Evolutionary conservation across 805 yeast species (phyloP), one percentile per base, ranked within the genome.

Genomic region (Candida sakaeoensis): DNA sequence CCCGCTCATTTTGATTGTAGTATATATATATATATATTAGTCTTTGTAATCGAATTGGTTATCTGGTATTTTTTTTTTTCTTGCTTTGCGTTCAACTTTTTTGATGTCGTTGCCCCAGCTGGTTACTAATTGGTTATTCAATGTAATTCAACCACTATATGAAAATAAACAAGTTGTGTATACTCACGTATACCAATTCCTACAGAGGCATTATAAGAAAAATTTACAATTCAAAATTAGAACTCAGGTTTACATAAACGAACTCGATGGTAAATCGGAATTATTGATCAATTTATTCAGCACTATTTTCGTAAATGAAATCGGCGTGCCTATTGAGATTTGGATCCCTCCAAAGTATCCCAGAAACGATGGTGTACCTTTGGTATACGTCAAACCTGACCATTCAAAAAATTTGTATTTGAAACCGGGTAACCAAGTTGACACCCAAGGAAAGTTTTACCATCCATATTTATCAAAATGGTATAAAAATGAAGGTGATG

Each of bases 341-440:
- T 88, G 95, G 95, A 52, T 90, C 4, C 95, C 95, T 0, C 70
- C 72, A 19, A 65, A 69, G 17, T 89, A 85, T 48, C 96, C 96
- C 0, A 14, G 47, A 1, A 47, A 50, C 15, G 50, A 51, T 26
- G 66, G 62, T 2, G 71, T 82, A 1, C 97, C 97, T 0, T 50
- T 78, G n/a, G 72, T 79, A 0, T 84, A 69, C 52, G 75, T 89
- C 8, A 68, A 73, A 15, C 79, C 82, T 2, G 71, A 79, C n/a
- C 64, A 63, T 25, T 53, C 60, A 17, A 55, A 54, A 10, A 67
- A 68, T 61, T 55, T 68, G 25, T 48, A 37, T 32, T 55, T 82
- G 13, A 67, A 67, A 29, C 83, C 89, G 0, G 82, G 83, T 18
- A 80, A 78, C 47, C 68, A 75, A 49, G 75, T 86, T 3, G 95